Evolutionary conservation across 169 alveolate genomes (phyloP).

Genomic region (Eimeria tenella): DNA sequence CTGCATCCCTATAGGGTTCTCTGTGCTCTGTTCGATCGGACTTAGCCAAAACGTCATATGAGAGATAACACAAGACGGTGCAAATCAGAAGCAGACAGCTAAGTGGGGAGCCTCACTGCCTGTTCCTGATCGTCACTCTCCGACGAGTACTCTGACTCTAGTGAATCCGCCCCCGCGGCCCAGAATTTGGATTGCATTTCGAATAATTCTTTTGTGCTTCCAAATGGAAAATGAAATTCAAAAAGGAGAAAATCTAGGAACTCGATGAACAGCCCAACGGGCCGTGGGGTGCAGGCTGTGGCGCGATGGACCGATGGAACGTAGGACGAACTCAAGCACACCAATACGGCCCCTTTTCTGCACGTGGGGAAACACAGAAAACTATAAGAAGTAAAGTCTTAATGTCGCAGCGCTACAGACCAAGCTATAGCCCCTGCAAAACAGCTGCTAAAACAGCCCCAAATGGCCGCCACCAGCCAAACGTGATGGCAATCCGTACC

Average conservation of each 20-base stretch:
- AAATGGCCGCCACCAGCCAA: constrained; percentile 37
- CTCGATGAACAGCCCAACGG: neutral
- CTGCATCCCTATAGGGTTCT: too few relatives aligned
- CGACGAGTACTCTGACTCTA: constrained; percentile 71
- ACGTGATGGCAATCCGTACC: neutral
- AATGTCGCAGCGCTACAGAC: neutral
- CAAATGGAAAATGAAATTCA: neutral
- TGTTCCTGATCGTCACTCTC: constrained; percentile 68
- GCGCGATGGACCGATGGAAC: neutral
- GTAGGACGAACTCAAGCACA: neutral
- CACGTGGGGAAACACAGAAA: neutral
- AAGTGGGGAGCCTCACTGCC: constrained; percentile 14
- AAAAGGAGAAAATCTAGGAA: neutral
- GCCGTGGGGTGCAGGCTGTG: constrained; percentile 53
- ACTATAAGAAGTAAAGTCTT: neutral
- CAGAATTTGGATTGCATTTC: constrained; percentile 80
- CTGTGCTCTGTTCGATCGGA: too few relatives aligned
- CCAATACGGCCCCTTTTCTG: neutral
- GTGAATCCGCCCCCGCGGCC: constrained; percentile 79
- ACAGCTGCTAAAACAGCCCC: neutral
- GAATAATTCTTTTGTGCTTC: neutral
- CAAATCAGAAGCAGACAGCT: neutral
- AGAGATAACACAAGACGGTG: neutral
- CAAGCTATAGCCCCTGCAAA: neutral
- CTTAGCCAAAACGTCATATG: neutral